These are phyloP conservation scores for Sugiyamaella grinbergsii DNA, from an alignment of 1,139 yeast species.

Conservation along the genomic window DNA sequence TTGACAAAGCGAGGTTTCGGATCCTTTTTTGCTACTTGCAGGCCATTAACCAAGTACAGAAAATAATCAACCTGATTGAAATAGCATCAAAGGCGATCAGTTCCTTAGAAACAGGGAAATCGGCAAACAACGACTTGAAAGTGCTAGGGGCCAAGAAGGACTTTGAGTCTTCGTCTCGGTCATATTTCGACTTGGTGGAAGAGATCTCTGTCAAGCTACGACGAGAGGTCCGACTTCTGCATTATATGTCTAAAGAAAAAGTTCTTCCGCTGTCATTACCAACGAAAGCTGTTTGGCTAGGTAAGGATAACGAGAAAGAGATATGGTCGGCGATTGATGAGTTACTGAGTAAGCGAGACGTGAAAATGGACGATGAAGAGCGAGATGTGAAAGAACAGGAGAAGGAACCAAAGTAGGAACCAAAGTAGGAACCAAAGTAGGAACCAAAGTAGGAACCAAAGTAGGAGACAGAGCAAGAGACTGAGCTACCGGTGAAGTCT, in stretches of 20 bases:
- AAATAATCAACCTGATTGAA: slow-evolving; percentile 45
- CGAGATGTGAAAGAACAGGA: slow-evolving; percentile 9
- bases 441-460: too few relatives aligned
- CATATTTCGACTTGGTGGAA: slow-evolving; percentile 41
- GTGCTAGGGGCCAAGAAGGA: slow-evolving; percentile 36
- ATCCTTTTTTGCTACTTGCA: too few relatives aligned
- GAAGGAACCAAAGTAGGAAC: too few relatives aligned
- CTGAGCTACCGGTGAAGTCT: not conserved
- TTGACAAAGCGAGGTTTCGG: not conserved
- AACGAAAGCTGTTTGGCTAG: slow-evolving; percentile 43
- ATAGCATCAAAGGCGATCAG: slow-evolving; percentile 47
- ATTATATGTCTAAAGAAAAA: slow-evolving; percentile 45
- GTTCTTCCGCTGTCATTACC: slow-evolving; percentile 43
- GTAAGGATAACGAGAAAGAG: slow-evolving; percentile 41
- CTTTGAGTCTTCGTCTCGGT: slow-evolving; percentile 38
- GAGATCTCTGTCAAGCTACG: slow-evolving; percentile 45
- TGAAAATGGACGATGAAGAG: not conserved
- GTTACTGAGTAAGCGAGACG: slow-evolving; percentile 17
- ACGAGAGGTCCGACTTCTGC: slow-evolving; percentile 45
- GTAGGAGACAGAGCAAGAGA: not conserved
- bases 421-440: not conserved
- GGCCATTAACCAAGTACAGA: slow-evolving; percentile 25
- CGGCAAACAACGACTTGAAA: slow-evolving; percentile 36
- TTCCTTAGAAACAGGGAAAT: slow-evolving; percentile 45
- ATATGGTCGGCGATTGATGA: slow-evolving; percentile 36